Evolutionary conservation across 331 rosid species (phyloP).

Genomic region (Malus hybrid): DNA sequence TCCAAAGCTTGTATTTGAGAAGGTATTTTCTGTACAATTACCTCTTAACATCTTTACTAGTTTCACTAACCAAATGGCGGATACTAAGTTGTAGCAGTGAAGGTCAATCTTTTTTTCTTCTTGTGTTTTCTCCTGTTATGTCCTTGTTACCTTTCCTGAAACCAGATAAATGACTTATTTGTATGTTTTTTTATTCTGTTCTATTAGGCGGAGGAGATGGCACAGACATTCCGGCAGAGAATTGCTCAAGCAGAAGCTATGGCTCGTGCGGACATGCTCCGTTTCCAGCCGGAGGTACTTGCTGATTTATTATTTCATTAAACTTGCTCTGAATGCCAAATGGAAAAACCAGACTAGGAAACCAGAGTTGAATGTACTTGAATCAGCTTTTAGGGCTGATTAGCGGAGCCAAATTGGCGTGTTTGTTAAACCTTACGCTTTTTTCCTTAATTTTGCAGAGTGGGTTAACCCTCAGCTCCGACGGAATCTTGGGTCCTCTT

Average conservation of each 20-base stretch:
- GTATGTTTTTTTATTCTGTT: slow-evolving; percentile 19
- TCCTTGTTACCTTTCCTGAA: background rate
- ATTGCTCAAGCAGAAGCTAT: slow-evolving; percentile 97
- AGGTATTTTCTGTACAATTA: slow-evolving; percentile 44
- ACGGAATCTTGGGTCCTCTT: slow-evolving; percentile 75
- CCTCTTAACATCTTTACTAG: background rate
- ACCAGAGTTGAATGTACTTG: too few relatives aligned
- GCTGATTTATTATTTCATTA: slow-evolving; percentile 11
- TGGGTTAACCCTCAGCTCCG: slow-evolving; percentile 68
- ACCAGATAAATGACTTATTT: slow-evolving; percentile 1
- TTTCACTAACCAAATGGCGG: background rate
- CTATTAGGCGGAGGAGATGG: slow-evolving; percentile 93
- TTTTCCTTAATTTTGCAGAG: slow-evolving; percentile 38
- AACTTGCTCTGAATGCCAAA: background rate
- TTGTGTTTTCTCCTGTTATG: background rate
- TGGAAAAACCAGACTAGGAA: background rate
- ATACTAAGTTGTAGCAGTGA: background rate
- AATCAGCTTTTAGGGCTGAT: too few relatives aligned
- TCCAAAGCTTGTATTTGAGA: slow-evolving; percentile 88
- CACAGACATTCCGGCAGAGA: slow-evolving; percentile 92
- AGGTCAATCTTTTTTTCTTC: background rate
- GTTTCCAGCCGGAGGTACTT: slow-evolving; percentile 89
- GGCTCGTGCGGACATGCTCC: slow-evolving; percentile 95
- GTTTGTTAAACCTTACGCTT: background rate
- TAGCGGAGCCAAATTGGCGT: too few relatives aligned